Evolutionary conservation across 2,329 filamentous ascomycete genomes (phyloP), one percentile per base, ranked within the genome.

Genomic region (Penicillium rolfsii): DNA sequence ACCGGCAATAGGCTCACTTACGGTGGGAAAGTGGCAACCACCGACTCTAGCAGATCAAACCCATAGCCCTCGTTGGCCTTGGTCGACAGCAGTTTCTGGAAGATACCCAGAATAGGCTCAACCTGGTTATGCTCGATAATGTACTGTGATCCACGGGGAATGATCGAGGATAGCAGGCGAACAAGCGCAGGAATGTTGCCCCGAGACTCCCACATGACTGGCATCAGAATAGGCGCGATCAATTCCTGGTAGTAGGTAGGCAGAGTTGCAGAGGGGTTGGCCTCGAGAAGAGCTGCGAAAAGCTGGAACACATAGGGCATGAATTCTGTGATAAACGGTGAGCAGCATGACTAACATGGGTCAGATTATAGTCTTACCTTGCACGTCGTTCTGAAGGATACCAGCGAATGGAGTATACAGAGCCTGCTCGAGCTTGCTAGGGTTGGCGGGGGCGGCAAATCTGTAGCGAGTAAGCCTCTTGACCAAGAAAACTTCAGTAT

Each of bases 301-400:
- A 99, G 86, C 75, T 99, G 95, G 83, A 99, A 97, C 57, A 98
- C 88, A 70, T 98, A 99, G 5, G 94, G 95, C 73, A 92, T 89
- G 74, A 99, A 99, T 79, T 99, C 95, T 89, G 66, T 14, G 11
- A 36, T 8, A 14, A 43, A 16, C 24, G 28, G 36, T 72, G 80
- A 73, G 81, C 75, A 63, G 24, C 30, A n/a, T 38, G 22, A 26
- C 30, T 8, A 12, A n/a, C 16, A 19, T 8, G 48, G 36, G 33
- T 26, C 2, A 43, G 54, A 22, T 5, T 7, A 45, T 26, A 9
- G 11, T 36, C 81, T 72, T 79, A 90, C 89, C 89, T 67, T 93
- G 89, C 28, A 98, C 89, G 71, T 95, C 91, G 65, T 91, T 89
- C 22, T 87, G 85, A 35, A 99, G 83, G 54, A 97, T 89, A 58